phyloP scores from a whole-genome alignment of 139 green algal species.

The Coelastrella sp. region DNA sequence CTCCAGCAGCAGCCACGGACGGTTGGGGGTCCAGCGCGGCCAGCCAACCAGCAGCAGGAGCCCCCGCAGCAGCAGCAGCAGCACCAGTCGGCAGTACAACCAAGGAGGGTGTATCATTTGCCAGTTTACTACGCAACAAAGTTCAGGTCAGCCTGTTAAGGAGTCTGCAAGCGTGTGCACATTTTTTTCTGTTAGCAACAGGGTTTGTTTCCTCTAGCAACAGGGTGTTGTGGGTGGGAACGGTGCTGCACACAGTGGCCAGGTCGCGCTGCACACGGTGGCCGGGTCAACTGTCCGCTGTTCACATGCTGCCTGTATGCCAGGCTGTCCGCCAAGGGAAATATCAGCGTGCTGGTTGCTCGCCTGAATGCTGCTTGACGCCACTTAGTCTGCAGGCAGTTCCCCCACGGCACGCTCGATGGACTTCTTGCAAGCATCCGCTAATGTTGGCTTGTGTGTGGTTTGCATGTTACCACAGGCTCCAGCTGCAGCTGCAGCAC shows the following conservation, averaged over 20 bases:
- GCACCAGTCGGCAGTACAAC: constrained; percentile 39
- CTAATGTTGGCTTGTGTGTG: not conserved
- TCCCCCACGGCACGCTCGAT: too few relatives aligned
- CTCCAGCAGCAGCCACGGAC: constrained; percentile 9
- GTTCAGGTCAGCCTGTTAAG: not conserved
- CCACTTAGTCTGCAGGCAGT: too few relatives aligned
- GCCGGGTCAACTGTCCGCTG: too few relatives aligned
- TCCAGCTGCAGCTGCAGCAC: constrained; percentile 29
- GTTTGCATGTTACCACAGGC: not conserved
- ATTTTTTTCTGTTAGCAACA: not conserved
- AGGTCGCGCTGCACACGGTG: too few relatives aligned
- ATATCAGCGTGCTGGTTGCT: not conserved
- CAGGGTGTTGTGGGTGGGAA: not conserved
- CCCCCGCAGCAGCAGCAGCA: not conserved
- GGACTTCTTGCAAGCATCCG: too few relatives aligned
- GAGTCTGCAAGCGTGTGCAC: not conserved
- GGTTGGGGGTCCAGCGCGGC: constrained; percentile 19
- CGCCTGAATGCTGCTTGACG: not conserved
- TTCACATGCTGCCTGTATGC: too few relatives aligned
- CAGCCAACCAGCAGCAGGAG: not conserved
- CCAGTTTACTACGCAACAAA: constrained; percentile 15
- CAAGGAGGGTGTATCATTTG: constrained; percentile 47
- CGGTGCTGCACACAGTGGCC: too few relatives aligned
- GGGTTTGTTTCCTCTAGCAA: not conserved
- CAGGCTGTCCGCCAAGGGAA: too few relatives aligned